A percentile compares a stretch with the other conserved stretches of the same genome.
Conservation (phyloP, 2,329 filamentous ascomycete genomes). For the Aspergillus neoniger region DNA sequence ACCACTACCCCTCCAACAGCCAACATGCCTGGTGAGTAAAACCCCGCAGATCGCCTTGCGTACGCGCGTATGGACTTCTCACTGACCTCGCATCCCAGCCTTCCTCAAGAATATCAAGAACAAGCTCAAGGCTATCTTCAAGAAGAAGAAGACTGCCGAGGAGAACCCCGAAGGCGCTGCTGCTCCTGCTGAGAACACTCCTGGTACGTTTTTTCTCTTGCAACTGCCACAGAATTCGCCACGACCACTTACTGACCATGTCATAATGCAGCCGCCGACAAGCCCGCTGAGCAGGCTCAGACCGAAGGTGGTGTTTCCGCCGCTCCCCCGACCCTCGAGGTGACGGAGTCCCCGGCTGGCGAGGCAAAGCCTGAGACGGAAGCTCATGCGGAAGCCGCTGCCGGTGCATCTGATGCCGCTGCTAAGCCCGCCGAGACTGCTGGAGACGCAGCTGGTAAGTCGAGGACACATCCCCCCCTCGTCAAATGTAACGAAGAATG, state of each 20-base stretch:
- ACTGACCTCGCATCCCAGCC: slow-evolving; percentile 22
- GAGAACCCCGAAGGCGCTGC: slow-evolving; percentile 17
- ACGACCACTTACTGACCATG: neutral
- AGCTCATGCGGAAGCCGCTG: slow-evolving; percentile 10
- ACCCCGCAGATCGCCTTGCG: neutral
- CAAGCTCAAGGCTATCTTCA: slow-evolving; percentile 35
- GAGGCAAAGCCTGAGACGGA: slow-evolving; percentile 12
- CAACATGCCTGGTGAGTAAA: slow-evolving; percentile 35
- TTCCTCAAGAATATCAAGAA: slow-evolving; percentile 37
- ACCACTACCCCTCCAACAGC: neutral
- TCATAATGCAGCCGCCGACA: slow-evolving; percentile 9
- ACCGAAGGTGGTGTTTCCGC: slow-evolving; percentile 6
- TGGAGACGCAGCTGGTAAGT: slow-evolving; percentile 15
- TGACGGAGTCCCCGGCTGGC: slow-evolving; percentile 11
- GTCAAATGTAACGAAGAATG: slow-evolving; percentile 2
- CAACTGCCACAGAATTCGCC: neutral
- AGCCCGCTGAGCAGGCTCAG: slow-evolving; percentile 4
- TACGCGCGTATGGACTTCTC: neutral
- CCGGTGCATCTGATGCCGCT: slow-evolving; percentile 5
- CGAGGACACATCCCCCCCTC: neutral
- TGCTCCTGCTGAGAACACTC: slow-evolving; percentile 15
- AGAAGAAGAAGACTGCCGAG: slow-evolving; percentile 32
- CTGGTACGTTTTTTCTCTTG: slow-evolving; percentile 16
- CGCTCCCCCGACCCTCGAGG: neutral
- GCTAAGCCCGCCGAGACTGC: slow-evolving; percentile 18